Evolutionary conservation across 495 filamentous ascomycete species (phyloP).

Genomic region (Talaromyces ruber): DNA sequence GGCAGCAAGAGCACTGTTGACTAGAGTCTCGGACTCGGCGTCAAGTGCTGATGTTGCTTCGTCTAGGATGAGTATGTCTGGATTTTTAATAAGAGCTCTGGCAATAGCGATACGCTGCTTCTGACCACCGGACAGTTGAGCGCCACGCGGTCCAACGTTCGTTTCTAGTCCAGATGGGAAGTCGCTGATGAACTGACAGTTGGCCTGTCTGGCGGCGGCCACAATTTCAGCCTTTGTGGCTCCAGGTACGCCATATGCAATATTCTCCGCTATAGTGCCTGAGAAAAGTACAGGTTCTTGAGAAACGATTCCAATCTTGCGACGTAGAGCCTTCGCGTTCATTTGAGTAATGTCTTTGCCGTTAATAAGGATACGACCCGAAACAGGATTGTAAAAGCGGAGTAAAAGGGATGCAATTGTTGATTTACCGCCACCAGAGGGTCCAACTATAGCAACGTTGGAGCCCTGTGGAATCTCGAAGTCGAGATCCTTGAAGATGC

Average conservation of each 20-base stretch:
- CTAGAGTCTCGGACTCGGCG: conserved; percentile 93
- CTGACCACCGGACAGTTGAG: conserved; percentile 91
- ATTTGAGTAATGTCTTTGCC: conserved; percentile 75
- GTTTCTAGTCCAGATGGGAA: conserved; percentile 96
- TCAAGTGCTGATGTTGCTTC: conserved; percentile 92
- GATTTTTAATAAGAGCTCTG: conserved; percentile 86
- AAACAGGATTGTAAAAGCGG: conserved; percentile 79
- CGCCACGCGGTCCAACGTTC: conserved; percentile 82
- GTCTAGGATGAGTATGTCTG: conserved; percentile 92
- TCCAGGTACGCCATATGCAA: conserved; percentile 79
- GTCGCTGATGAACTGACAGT: conserved; percentile 92
- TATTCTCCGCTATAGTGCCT: conserved; percentile 93
- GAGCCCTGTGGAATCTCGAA: conserved; percentile 88
- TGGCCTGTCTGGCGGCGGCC: conserved; percentile 82
- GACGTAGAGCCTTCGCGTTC: conserved; percentile 90
- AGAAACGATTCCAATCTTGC: conserved; percentile 88
- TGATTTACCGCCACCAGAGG: conserved; percentile 89
- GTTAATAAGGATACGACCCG: conserved; percentile 73
- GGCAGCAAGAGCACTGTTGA: conserved; percentile 77
- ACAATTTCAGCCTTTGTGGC: conserved; percentile 78
- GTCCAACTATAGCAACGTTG: conserved; percentile 94
- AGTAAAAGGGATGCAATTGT: conserved; percentile 84
- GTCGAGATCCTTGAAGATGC: conserved; percentile 78
- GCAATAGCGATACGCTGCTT: conserved; percentile 98
- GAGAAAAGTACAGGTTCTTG: conserved; percentile 97